Evolutionary conservation across 768 basidiomycete species (phyloP).

Genomic region (Phallus indusiatus): DNA sequence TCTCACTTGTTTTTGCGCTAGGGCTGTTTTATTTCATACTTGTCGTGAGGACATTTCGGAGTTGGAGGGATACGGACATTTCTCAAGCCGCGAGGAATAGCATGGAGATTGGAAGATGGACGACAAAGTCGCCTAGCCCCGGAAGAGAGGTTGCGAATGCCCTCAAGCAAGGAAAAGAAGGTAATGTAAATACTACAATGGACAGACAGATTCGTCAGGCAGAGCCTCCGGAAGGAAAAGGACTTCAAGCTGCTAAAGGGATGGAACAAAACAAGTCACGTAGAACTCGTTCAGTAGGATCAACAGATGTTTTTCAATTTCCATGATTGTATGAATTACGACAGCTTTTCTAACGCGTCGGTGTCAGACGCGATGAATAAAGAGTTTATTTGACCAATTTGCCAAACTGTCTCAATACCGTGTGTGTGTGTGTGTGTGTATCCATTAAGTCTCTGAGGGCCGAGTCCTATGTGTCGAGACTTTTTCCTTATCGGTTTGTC

Average conservation of each 20-base stretch:
- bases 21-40: conserved; percentile 11
- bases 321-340: too few species aligned
- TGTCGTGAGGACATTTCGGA: conserved; percentile 10
- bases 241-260: background rate
- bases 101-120: conserved; percentile 9
- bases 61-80: conserved; percentile 7
- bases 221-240: background rate
- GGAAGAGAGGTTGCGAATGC: background rate
- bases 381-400: background rate
- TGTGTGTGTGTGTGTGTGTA: too few species aligned
- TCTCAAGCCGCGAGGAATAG: conserved; percentile 3
- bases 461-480: too few species aligned
- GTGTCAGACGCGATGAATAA: background rate
- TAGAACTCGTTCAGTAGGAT: conserved; percentile 8
- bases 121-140: conserved; percentile 1
- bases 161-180: background rate
- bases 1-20: conserved; percentile 9
- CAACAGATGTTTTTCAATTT: background rate
- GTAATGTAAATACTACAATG: background rate
- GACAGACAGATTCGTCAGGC: background rate
- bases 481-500: too few species aligned
- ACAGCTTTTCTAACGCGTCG: too few species aligned
- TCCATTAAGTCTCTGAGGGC: too few species aligned
- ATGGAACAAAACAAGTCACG: background rate
- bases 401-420: too few species aligned